A percentile compares a stretch with the other conserved stretches of the same genome.
phyloP scores from a whole-genome alignment of 768 basidiomycete species.

The Xanthoconium stramineum region DNA sequence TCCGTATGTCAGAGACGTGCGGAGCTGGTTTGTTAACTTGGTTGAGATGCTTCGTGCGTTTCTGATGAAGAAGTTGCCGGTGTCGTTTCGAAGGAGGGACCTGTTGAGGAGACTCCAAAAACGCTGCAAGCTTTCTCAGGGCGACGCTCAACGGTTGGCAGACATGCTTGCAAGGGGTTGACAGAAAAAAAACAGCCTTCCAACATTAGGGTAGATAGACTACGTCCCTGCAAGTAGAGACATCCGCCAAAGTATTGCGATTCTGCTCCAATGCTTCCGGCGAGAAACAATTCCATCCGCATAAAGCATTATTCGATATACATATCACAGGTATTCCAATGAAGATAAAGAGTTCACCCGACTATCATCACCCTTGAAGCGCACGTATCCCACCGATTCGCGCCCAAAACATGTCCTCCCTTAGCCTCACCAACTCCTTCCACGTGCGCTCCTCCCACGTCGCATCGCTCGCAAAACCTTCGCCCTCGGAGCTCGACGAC shows the following conservation, averaged over 20 bases:
- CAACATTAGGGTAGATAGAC: background rate
- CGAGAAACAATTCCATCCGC: background rate
- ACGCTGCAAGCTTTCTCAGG: background rate
- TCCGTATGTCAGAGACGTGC: slow-evolving; percentile 1
- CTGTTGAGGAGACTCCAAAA: background rate
- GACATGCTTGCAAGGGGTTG: background rate
- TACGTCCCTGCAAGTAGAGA: background rate
- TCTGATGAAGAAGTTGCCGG: background rate
- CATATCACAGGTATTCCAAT: background rate
- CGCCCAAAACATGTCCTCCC: slow-evolving; percentile 87
- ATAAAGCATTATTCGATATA: background rate
- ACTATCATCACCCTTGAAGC: background rate
- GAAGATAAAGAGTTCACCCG: background rate
- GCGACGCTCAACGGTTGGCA: background rate
- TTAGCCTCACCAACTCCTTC: slow-evolving; percentile 70
- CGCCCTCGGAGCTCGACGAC: slow-evolving; percentile 25
- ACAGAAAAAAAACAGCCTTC: background rate
- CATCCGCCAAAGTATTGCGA: background rate
- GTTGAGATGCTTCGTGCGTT: background rate
- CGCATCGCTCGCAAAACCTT: slow-evolving; percentile 56
- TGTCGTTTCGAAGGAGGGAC: background rate
- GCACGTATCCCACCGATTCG: slow-evolving; percentile 54
- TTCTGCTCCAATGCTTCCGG: too few species aligned
- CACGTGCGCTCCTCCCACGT: slow-evolving; percentile 88
- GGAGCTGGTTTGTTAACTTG: background rate